These are phyloP conservation scores for Schwanniomyces vanrijiae DNA, from an alignment of 805 yeast species.

Conservation along the genomic window DNA sequence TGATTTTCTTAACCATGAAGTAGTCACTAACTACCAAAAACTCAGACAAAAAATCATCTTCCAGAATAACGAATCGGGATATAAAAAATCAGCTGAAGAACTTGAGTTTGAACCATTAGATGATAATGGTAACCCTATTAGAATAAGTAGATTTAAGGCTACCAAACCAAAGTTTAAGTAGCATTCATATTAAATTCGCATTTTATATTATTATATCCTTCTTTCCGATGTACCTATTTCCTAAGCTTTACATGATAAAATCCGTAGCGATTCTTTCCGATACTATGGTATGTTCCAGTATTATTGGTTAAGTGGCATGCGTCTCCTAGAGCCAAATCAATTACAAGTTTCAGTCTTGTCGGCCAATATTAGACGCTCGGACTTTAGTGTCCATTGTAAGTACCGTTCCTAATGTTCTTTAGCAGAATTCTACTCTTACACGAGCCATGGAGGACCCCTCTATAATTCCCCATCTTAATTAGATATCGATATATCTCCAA, in stretches of 20 bases:
- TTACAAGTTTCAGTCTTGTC: not conserved
- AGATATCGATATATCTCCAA: not conserved
- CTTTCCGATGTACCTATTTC: not conserved
- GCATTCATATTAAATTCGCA: not conserved
- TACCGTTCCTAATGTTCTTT: not conserved
- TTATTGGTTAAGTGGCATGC: not conserved
- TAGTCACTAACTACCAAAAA: slow-evolving; percentile 56
- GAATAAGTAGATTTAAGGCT: slow-evolving; percentile 67
- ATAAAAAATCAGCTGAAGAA: slow-evolving; percentile 45
- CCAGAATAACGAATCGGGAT: slow-evolving; percentile 43
- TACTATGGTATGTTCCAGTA: not conserved
- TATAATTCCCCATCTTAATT: not conserved
- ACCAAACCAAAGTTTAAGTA: slow-evolving; percentile 29
- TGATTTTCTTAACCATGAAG: slow-evolving; percentile 45
- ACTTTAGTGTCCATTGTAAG: not conserved
- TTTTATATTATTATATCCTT: not conserved
- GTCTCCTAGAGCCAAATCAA: not conserved
- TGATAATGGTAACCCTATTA: slow-evolving; percentile 57
- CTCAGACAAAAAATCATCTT: slow-evolving; percentile 52
- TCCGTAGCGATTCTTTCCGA: not conserved
- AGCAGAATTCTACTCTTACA: not conserved
- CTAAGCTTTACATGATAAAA: not conserved
- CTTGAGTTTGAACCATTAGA: slow-evolving; percentile 68
- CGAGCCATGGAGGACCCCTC: not conserved
- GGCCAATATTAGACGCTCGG: not conserved